Evolutionary conservation across 106 monocot species (phyloP).

Genomic region (Agapanthus africanus): DNA sequence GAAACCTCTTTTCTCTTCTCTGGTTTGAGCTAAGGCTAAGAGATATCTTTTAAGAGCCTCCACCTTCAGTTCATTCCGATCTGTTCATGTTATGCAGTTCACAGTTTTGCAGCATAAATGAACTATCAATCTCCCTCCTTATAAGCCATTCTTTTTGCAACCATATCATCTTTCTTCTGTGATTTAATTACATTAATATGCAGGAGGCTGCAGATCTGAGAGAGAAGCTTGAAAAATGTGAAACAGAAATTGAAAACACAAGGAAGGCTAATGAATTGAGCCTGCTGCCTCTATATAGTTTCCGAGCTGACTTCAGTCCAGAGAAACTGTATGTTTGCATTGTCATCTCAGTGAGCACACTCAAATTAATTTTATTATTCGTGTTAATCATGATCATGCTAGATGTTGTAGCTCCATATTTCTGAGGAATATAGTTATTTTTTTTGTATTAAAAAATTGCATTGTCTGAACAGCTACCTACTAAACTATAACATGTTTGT

Average conservation of each 20-base stretch:
- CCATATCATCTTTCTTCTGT: constrained; percentile 1
- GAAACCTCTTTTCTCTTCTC: constrained; percentile 18
- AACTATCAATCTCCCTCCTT: background rate
- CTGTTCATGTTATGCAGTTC: background rate
- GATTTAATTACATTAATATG: constrained; percentile 6
- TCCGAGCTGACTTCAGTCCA: constrained; percentile 17
- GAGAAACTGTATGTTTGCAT: constrained; percentile 46
- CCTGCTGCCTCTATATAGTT: constrained; percentile 34
- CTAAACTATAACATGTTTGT: too few species aligned
- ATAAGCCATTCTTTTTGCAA: background rate
- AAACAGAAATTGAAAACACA: constrained; percentile 75
- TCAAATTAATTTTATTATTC: background rate
- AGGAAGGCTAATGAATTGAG: constrained; percentile 61
- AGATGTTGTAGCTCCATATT: too few species aligned
- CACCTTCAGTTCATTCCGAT: background rate
- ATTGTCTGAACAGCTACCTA: background rate
- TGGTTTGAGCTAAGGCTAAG: background rate
- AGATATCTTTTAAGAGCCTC: background rate
- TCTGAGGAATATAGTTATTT: too few species aligned
- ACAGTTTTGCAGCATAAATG: background rate
- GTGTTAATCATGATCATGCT: too few species aligned
- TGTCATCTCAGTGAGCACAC: background rate
- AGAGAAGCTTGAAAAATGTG: constrained; percentile 65
- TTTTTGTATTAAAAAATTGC: background rate
- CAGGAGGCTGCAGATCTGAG: constrained; percentile 52